Conservation (phyloP, 1,284 basidiomycete species). For the Sporisorium sorghi region DNA sequence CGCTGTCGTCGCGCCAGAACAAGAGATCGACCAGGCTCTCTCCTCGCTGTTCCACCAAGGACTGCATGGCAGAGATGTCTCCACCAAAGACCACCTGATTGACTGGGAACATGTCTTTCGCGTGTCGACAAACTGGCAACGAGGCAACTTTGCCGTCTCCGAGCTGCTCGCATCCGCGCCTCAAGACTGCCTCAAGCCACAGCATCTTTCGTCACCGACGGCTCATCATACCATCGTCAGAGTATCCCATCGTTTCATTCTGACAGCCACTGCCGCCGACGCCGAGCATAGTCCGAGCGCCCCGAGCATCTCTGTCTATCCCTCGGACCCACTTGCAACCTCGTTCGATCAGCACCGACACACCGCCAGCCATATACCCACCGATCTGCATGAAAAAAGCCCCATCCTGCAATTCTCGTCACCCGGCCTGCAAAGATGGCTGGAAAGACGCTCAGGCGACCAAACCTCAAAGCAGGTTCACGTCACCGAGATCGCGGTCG, state of each 20-base stretch:
- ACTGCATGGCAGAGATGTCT: neutral
- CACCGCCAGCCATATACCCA: neutral
- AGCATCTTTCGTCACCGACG: neutral
- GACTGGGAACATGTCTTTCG: slow-evolving; percentile 50
- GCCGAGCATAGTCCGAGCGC: neutral
- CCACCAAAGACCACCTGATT: slow-evolving; percentile 18
- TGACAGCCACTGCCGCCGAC: slow-evolving; percentile 13
- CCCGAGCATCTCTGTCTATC: slow-evolving; percentile 26
- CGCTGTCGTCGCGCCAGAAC: neutral
- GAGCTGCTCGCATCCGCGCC: slow-evolving; percentile 16
- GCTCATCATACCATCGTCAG: slow-evolving; percentile 27
- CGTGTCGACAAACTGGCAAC: slow-evolving; percentile 48
- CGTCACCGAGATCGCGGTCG: slow-evolving; percentile 40
- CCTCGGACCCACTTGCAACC: slow-evolving; percentile 2
- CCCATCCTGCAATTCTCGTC: slow-evolving; percentile 20
- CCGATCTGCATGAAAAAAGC: slow-evolving; percentile 13
- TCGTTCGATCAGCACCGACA: neutral
- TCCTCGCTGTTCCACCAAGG: neutral
- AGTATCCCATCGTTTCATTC: slow-evolving; percentile 35
- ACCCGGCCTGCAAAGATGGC: slow-evolving; percentile 2
- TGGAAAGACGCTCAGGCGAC: neutral
- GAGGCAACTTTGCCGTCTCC: slow-evolving; percentile 41
- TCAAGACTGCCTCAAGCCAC: neutral
- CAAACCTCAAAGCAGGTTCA: neutral
- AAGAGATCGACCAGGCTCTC: slow-evolving; percentile 1